A percentile compares a stretch with the other conserved stretches of the same genome.
Conservation (phyloP, 441 rosid species). For the Bruguiera hainesii region DNA sequence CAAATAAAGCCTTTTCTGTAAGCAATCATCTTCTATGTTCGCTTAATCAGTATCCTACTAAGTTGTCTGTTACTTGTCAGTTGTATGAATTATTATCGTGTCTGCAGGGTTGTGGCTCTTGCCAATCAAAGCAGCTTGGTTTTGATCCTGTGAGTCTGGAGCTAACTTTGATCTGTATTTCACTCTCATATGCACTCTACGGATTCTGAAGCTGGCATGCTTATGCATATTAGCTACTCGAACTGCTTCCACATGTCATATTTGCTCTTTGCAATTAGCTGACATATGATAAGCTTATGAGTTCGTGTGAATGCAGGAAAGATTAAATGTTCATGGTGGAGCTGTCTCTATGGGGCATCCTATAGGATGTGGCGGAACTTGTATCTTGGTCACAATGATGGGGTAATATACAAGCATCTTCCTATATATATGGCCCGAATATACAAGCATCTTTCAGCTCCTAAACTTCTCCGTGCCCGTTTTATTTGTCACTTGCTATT, state of each 20-base stretch:
- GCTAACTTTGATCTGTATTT: background rate
- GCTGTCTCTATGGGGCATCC: conserved; percentile 94
- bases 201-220: background rate
- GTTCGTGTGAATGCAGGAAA: conserved; percentile 48
- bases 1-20: conserved; percentile 97
- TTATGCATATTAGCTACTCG: background rate
- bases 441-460: too few species aligned
- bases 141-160: conserved; percentile 64
- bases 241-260: background rate
- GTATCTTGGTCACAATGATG: conserved; percentile 82
- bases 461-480: too few species aligned
- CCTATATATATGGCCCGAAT: background rate
- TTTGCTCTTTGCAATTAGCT: background rate
- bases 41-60: background rate
- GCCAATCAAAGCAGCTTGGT: conserved; percentile 79
- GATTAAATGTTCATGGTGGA: conserved; percentile 83
- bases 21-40: conserved; percentile 21
- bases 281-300: background rate
- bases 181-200: background rate
- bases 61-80: conserved; percentile 4
- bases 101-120: conserved; percentile 89
- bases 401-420: conserved; percentile 38
- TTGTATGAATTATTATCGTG: conserved; percentile 1
- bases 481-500: too few species aligned
- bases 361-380: conserved; percentile 97